Percentiles rank a stretch among this genome's conserved stretches.
phyloP scores from a whole-genome alignment of 192 early-diverging fungal species.

The Umbelopsis ramanniana region DNA sequence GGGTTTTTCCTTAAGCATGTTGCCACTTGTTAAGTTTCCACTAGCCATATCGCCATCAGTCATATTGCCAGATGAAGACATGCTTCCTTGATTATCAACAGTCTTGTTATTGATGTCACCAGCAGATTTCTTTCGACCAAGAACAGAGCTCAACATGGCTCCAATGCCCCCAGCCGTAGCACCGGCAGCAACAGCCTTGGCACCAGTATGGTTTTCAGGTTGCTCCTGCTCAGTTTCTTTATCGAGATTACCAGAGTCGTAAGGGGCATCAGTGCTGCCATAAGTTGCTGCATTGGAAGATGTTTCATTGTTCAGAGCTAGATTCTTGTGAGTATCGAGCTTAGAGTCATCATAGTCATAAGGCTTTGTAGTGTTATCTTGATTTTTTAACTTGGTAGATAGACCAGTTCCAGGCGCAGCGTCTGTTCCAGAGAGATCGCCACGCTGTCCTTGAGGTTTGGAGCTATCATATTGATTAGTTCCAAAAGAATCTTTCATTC shows the following conservation, averaged over 20 bases:
- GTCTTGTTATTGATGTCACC: not conserved
- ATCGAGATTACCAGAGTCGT: conserved; percentile 6
- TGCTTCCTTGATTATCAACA: not conserved
- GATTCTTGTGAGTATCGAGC: not conserved
- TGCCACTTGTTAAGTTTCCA: too few species aligned
- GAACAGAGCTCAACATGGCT: not conserved
- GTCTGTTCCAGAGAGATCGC: too few species aligned
- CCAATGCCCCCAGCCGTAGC: not conserved
- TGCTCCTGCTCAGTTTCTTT: not conserved
- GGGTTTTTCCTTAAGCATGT: too few species aligned
- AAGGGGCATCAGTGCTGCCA: not conserved
- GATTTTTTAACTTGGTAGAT: too few species aligned
- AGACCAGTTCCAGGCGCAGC: too few species aligned
- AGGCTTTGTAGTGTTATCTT: too few species aligned
- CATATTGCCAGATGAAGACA: not conserved
- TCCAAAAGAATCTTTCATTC: too few species aligned
- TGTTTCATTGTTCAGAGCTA: not conserved
- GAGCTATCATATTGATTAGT: too few species aligned
- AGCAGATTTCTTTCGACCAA: not conserved
- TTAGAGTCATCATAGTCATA: too few species aligned
- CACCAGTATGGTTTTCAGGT: not conserved
- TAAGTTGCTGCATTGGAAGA: too few species aligned
- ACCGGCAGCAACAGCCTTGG: conserved; percentile 5
- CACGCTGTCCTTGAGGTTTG: too few species aligned
- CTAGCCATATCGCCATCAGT: not conserved